Base-by-base conservation (phyloP, 1,284 basidiomycete species). In the Volvariella volvacea region DNA sequence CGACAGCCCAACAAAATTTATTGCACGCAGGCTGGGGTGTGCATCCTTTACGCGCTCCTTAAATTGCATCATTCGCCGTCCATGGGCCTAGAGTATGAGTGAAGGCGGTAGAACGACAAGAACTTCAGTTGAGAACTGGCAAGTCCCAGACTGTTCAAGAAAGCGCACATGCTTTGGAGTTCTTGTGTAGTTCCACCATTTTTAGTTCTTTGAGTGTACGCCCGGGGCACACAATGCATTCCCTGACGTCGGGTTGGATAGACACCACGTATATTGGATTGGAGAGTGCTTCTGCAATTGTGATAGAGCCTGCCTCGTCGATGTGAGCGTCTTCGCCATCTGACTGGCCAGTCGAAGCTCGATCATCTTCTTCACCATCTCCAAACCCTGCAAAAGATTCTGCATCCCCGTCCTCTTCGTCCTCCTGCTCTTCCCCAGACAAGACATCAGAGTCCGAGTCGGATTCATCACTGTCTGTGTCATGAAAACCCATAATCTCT, bases 191-290 rank as follows among this genome's bases (percentile, higher is more conserved):
- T 46, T 71, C 64, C 12, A 75, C 68, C 78, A 87, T 83, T 43
- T 68, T 70, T 10, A 57, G 49, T 44, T 78, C 76, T 62, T 89
- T 90, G 43, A 92, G 67, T 15, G 74, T 54, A 57, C 86, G 90
- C 25, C 80, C 80, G 3, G 84, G 88, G 61, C 89, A 92, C 7
- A 86, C 58, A 3, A 86, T 71, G 56, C 89, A 92, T 21, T 68
- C 71, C 50, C 72, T 70, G 22, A 75, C 54, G 16, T 73, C 71
- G 17, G 76, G 68, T 41, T 79, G 67, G 8, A 74, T 49, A 2
- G 76, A 74, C 22, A 81, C 60, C 49, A 73, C 56, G 58, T 83
- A 87, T 32, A 90, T 59, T 0, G 89, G 83, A 46, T 84, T 68
- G 9, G 62, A 61, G 30, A 86, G 66, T 9, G 78, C 85, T 52